Base-by-base conservation (phyloP, 108 stramenopile species). In the Skeletonema potamos region DNA sequence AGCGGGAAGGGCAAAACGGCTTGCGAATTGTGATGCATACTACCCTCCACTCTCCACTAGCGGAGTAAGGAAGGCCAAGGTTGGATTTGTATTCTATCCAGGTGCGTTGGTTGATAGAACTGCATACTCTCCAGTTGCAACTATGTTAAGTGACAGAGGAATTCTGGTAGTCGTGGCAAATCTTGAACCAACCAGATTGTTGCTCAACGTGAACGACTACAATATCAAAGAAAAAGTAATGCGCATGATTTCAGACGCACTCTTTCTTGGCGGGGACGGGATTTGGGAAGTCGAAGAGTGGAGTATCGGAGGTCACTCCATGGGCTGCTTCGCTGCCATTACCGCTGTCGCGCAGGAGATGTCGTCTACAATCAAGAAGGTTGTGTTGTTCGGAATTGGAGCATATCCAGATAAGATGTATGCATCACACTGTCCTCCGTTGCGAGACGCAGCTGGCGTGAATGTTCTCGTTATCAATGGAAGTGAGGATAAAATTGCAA, bases 261-360 rank as follows among this genome's bases (percentile, higher is more conserved):
- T 69, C 28, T 37, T 73, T 10, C 46, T 69, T 2, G 54, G 58
- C 15, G 67, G 66, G 1, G 13, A 37, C 13, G 68, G 58, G n/a
- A 37, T 43, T 28, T 71, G 69, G 58, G 63, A 71, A 26, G 83
- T 86, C 6, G 72, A 70, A 0, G 56, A 79, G 32, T 88, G 87
- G 87, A 73, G 73, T 3, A 54, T 88, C 54, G 87, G 87, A 18
- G 87, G 87, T 4, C 87, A 88, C 63, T 85, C 79, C 17, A 48
- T 79, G 68, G 87, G 87, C 27, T 82, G 72, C 10, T 15, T 39
- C 13, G 10, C 73, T 10, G 79, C 72, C 13, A 64, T 81, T 29
- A 66, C 79, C 0, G 62, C 72, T 6, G 54, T 73, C 3, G 66
- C 72, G 4, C 73, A 81, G 11, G 79, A 81, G 44, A 58, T 81